Percentiles rank a stretch among this genome's conserved stretches.
These are phyloP conservation scores for Botrytis deweyae DNA, from an alignment of 2,329 filamentous ascomycete genomes.

Conservation along the genomic window DNA sequence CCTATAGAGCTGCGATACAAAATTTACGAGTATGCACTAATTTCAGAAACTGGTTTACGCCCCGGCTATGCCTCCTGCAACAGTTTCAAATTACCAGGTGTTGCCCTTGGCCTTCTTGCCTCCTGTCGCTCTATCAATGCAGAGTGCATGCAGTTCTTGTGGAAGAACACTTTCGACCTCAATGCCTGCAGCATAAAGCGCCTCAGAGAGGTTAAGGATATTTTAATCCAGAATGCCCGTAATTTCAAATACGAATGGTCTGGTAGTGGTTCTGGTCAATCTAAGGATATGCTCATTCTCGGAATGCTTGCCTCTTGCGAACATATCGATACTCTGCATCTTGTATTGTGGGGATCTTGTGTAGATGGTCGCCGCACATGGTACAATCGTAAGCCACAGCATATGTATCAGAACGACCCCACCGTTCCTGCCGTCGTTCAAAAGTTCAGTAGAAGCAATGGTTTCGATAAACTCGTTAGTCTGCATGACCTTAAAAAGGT, in stretches of 20 bases:
- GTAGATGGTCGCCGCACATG: not conserved
- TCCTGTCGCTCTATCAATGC: conserved; percentile 24
- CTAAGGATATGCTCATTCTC: conserved; percentile 17
- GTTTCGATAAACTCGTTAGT: conserved; percentile 25
- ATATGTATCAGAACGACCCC: conserved; percentile 17
- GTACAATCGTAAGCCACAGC: not conserved
- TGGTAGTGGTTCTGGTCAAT: not conserved
- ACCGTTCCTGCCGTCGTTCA: conserved; percentile 14
- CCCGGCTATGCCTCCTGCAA: not conserved
- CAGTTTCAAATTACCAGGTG: not conserved
- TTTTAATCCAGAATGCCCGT: conserved; percentile 16
- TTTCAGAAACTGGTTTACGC: not conserved
- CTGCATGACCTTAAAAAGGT: conserved; percentile 28
- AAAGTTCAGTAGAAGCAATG: conserved; percentile 26
- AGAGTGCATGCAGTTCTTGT: conserved; percentile 28
- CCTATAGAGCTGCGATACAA: conserved; percentile 27
- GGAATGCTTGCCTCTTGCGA: conserved; percentile 9
- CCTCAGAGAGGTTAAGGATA: conserved; percentile 5
- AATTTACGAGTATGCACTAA: conserved; percentile 28
- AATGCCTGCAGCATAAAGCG: not conserved
- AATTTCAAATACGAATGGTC: conserved; percentile 27
- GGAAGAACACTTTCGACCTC: conserved; percentile 28
- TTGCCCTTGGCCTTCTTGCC: conserved; percentile 25
- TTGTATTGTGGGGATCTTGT: conserved; percentile 11
- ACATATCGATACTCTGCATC: conserved; percentile 22